Conservation (phyloP, 768 basidiomycete species). For the Lactarius indigo region DNA sequence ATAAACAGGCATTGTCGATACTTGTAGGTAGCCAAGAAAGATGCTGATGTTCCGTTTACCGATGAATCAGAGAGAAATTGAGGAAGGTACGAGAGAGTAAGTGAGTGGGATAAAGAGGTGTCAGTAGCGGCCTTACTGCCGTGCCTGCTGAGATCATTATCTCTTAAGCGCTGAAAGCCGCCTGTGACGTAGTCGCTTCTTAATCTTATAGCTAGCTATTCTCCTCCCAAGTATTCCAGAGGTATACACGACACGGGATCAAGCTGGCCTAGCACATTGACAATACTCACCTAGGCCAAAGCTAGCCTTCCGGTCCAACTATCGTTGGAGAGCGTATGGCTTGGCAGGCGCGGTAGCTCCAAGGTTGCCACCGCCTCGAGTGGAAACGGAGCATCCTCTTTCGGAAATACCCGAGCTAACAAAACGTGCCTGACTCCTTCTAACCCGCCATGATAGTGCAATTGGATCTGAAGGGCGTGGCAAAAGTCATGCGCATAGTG, state of each 20-base stretch:
- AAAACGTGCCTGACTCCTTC: neutral
- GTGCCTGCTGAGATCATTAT: neutral
- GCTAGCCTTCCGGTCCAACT: neutral
- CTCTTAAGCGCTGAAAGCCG: neutral
- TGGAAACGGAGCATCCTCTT: neutral
- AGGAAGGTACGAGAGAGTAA: neutral
- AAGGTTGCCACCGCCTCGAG: neutral
- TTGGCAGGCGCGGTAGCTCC: neutral
- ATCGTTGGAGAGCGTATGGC: neutral
- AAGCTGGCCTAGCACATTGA: neutral
- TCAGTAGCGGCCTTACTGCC: neutral
- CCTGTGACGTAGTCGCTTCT: neutral
- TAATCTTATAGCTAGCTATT: neutral
- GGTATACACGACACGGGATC: neutral
- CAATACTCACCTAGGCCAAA: neutral
- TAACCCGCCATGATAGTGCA: neutral
- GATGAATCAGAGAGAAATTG: neutral
- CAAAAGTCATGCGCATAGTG: neutral
- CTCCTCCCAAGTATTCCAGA: neutral
- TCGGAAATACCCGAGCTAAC: neutral
- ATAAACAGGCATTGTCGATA: constrained; percentile 7
- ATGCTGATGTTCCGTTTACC: neutral
- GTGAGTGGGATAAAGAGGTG: neutral
- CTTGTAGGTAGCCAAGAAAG: neutral
- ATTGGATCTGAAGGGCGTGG: neutral